Evolutionary conservation across 306 rosid genomes (phyloP).

Genomic region (Prunus salicina): DNA sequence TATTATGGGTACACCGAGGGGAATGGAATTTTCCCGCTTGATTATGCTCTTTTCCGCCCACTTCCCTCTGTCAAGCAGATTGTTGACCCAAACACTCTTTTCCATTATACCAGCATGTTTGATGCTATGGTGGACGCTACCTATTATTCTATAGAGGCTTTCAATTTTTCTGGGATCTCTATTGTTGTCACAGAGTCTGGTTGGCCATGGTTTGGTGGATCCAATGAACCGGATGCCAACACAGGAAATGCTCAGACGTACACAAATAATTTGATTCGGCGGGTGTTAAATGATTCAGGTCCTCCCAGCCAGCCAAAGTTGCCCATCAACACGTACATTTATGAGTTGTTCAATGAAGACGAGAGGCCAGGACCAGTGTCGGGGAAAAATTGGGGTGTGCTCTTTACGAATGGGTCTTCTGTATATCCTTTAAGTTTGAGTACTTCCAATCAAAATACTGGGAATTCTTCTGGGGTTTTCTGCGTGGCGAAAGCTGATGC

Average conservation of each 20-base stretch:
- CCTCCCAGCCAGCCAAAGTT: slow-evolving; percentile 76
- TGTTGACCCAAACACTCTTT: slow-evolving; percentile 89
- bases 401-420: slow-evolving; percentile 59
- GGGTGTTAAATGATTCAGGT: slow-evolving; percentile 88
- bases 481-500: slow-evolving; percentile 74
- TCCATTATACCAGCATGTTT: slow-evolving; percentile 80
- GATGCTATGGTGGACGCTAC: slow-evolving; percentile 96
- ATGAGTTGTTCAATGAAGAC: slow-evolving; percentile 92
- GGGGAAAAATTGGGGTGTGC: slow-evolving; percentile 69
- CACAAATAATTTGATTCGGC: slow-evolving; percentile 54
- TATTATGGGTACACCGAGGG: slow-evolving; percentile 68
- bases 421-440: slow-evolving; percentile 61
- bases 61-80: slow-evolving; percentile 90
- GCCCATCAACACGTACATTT: slow-evolving; percentile 73
- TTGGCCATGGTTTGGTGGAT: slow-evolving; percentile 84
- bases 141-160: slow-evolving; percentile 67
- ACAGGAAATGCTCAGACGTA: slow-evolving; percentile 68
- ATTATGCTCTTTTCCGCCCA: slow-evolving; percentile 75
- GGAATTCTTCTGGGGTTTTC: slow-evolving; percentile 57
- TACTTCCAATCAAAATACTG: slow-evolving; percentile 34
- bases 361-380: slow-evolving; percentile 75
- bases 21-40: slow-evolving; percentile 77
- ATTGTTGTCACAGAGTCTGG: slow-evolving; percentile 83
- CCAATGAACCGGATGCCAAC: slow-evolving; percentile 74
- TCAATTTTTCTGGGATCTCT: slow-evolving; percentile 66